Evolutionary conservation across 1,284 basidiomycete genomes (phyloP).

Genomic region (Phylloboletellus chloephorus): DNA sequence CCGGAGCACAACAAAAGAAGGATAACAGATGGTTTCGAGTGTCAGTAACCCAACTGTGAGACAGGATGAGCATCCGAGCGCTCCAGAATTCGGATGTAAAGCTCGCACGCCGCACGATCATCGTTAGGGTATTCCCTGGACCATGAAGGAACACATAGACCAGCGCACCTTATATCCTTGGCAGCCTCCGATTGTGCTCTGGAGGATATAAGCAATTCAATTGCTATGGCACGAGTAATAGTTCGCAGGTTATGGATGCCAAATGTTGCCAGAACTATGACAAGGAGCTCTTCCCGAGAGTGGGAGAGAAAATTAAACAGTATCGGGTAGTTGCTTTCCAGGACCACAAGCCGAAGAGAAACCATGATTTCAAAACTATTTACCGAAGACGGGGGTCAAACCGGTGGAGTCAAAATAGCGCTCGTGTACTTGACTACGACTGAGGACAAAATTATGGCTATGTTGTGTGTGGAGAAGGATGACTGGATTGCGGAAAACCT

Average conservation of each 20-base stretch:
- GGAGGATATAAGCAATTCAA: constrained; percentile 25
- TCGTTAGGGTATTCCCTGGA: constrained; percentile 1
- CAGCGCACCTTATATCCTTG: constrained; percentile 26
- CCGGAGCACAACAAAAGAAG: neutral
- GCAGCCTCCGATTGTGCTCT: constrained; percentile 13
- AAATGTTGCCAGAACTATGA: constrained; percentile 6
- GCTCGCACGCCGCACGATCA: constrained; percentile 7
- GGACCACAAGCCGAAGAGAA: constrained; percentile 1
- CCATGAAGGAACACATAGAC: constrained; percentile 17
- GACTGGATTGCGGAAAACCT: constrained; percentile 10
- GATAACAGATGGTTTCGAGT: neutral
- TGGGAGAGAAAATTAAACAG: neutral
- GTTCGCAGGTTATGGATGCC: constrained; percentile 15
- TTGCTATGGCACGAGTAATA: constrained; percentile 18
- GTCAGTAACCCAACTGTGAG: constrained; percentile 14
- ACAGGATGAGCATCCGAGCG: constrained; percentile 3
- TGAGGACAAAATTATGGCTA: constrained; percentile 22
- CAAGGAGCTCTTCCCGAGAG: no score
- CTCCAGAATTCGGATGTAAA: constrained; percentile 1
- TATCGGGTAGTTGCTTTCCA: neutral
- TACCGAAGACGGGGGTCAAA: constrained; percentile 11
- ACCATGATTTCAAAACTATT: constrained; percentile 7
- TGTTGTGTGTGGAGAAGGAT: constrained; percentile 11
- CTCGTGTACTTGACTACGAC: constrained; percentile 15
- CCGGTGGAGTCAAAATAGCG: constrained; percentile 7